phyloP scores from a whole-genome alignment of 495 filamentous ascomycete genomes.

The Ramalina peruviana region DNA sequence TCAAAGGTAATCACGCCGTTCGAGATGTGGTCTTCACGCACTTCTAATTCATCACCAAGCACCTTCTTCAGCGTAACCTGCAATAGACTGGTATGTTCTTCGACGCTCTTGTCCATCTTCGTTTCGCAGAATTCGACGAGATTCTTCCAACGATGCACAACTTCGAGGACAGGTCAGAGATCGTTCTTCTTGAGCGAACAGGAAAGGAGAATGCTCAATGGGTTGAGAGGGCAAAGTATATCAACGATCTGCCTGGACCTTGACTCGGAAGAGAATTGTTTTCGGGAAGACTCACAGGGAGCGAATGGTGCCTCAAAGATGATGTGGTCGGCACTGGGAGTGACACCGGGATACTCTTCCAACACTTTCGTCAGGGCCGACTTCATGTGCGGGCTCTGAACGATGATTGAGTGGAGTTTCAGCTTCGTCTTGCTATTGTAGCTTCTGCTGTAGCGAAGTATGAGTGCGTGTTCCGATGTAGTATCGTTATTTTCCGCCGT shows the following conservation, averaged over 20 bases:
- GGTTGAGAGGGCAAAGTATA: too few relatives aligned
- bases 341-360: conserved; percentile 49
- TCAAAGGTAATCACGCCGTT: conserved; percentile 48
- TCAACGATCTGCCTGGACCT: too few relatives aligned
- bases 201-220: too few relatives aligned
- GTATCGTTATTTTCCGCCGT: conserved; percentile 26
- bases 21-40: conserved; percentile 39
- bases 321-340: conserved; percentile 42
- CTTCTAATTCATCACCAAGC: conserved; percentile 40
- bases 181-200: too few relatives aligned
- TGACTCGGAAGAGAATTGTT: too few relatives aligned
- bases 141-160: conserved; percentile 53
- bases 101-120: conserved; percentile 32
- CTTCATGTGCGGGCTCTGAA: conserved; percentile 52
- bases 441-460: conserved; percentile 40
- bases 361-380: conserved; percentile 40
- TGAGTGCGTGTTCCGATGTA: conserved; percentile 20
- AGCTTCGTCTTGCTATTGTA: conserved; percentile 48
- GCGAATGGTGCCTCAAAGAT: conserved; percentile 47
- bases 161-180: too few relatives aligned
- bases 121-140: conserved; percentile 34
- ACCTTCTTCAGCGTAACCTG: conserved; percentile 42
- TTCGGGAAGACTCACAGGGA: conserved; percentile 18
- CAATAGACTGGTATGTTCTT: conserved; percentile 43
- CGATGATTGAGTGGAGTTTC: conserved; percentile 44